A percentile compares a stretch with the other conserved stretches of the same genome.
phyloP scores from a whole-genome alignment of 169 alveolate genomes.

The Plasmodium vivax region DNA sequence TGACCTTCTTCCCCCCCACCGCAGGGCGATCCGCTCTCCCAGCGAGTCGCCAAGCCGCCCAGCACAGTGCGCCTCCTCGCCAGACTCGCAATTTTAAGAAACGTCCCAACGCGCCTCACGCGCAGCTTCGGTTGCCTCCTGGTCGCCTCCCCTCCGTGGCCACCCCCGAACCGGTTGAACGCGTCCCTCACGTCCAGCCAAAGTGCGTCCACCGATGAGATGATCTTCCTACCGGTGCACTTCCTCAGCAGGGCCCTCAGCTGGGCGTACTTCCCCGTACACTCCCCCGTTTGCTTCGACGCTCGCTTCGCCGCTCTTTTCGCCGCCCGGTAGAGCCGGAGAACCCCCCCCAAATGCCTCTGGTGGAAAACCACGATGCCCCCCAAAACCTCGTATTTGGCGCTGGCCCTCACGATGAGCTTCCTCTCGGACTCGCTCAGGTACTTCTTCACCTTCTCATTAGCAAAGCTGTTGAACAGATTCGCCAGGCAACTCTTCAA shows the following conservation, averaged over 20 bases:
- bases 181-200: conserved; percentile 19
- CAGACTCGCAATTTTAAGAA: background rate
- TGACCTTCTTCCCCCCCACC: background rate
- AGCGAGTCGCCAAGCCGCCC: background rate
- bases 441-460: conserved; percentile 23
- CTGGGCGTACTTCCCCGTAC: background rate
- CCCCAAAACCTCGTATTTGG: conserved; percentile 60
- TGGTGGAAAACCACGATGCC: conserved; percentile 36
- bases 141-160: background rate
- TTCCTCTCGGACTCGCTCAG: conserved; percentile 11
- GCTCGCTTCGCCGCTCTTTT: background rate
- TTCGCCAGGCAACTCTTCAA: conserved; percentile 16
- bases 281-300: background rate
- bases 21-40: background rate
- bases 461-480: conserved; percentile 15
- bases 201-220: conserved; percentile 1
- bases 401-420: conserved; percentile 10
- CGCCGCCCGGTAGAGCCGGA: background rate
- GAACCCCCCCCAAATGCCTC: conserved; percentile 1
- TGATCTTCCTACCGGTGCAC: background rate
- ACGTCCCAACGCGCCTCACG: background rate
- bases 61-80: background rate
- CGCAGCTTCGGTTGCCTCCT: background rate
- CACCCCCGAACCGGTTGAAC: background rate
- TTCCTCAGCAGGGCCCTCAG: background rate